Percentiles rank a stretch among this genome's conserved stretches.
These are phyloP conservation scores for Mycena metata DNA, from an alignment of 768 basidiomycete genomes.

Conservation along the genomic window DNA sequence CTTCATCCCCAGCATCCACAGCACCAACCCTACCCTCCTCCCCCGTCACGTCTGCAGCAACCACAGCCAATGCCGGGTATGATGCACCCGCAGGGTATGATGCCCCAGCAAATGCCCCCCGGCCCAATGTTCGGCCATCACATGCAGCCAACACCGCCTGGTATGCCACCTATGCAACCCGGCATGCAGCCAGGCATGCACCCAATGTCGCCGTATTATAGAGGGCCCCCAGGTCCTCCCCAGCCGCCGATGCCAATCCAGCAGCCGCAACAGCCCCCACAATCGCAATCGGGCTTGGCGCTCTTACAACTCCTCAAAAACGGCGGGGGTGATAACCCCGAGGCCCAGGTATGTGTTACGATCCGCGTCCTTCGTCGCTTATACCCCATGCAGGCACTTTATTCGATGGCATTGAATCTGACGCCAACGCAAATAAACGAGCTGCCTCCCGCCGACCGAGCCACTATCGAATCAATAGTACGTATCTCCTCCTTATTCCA, in stretches of 20 bases:
- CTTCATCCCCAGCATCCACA: conserved; percentile 45
- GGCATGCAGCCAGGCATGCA: conserved; percentile 48
- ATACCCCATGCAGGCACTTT: conserved; percentile 49
- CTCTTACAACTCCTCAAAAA: conserved; percentile 48
- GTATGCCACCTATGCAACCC: conserved; percentile 44
- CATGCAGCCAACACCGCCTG: conserved; percentile 35
- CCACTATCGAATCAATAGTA: conserved; percentile 38
- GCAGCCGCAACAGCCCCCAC: conserved; percentile 44
- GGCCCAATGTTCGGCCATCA: conserved; percentile 47
- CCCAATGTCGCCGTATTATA: conserved; percentile 52
- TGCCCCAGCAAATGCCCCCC: conserved; percentile 42
- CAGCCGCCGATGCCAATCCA: conserved; percentile 46
- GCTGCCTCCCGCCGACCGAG: conserved; percentile 46
- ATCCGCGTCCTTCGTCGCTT: conserved; percentile 44
- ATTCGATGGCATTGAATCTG: conserved; percentile 51
- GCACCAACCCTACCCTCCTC: conserved; percentile 44
- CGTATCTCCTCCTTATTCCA: conserved; percentile 13
- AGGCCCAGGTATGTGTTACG: conserved; percentile 41
- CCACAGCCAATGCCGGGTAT: conserved; percentile 49
- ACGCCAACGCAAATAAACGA: conserved; percentile 68
- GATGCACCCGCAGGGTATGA: conserved; percentile 46
- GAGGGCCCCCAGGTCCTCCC: conserved; percentile 37
- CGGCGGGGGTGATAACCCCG: conserved; percentile 4
- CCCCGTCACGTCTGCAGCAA: conserved; percentile 47
- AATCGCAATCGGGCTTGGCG: conserved; percentile 45